phyloP scores from a whole-genome alignment of 257 asterid genomes.

The Solanum corneliomulleri region DNA sequence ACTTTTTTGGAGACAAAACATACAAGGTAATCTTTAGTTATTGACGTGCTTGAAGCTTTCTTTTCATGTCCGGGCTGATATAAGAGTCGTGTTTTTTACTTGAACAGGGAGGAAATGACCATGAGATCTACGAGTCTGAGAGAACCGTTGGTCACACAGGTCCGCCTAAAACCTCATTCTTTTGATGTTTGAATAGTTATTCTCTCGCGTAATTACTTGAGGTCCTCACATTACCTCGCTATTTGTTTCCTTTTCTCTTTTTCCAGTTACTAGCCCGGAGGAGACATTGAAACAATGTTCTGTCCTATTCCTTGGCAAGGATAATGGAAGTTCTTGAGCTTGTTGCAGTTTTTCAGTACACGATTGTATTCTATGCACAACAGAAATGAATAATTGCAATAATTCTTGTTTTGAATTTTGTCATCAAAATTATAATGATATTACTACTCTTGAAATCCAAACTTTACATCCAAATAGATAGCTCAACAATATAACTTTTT shows the following conservation, averaged over 20 bases:
- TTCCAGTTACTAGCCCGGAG: constrained; percentile 71
- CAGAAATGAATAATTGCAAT: background rate
- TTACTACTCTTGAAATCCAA: background rate
- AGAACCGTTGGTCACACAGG: constrained; percentile 94
- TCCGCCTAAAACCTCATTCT: constrained; percentile 9
- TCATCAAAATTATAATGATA: background rate
- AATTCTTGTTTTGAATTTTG: background rate
- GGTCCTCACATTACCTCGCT: background rate
- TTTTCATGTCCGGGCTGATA: background rate
- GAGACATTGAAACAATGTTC: constrained; percentile 58
- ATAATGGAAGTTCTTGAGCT: constrained; percentile 13
- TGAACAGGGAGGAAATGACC: constrained; percentile 87
- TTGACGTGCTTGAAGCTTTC: background rate
- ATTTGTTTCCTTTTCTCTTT: background rate
- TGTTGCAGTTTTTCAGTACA: background rate
- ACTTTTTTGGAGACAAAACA: constrained; percentile 96
- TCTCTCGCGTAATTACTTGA: background rate
- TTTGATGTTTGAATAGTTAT: background rate
- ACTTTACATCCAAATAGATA: no score
- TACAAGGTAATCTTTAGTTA: constrained; percentile 50
- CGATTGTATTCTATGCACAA: background rate
- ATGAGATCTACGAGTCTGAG: constrained; percentile 78
- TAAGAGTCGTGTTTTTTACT: background rate
- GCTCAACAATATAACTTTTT: no score
- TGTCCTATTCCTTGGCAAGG: constrained; percentile 42